Evolutionary conservation across 805 yeast species (phyloP), one percentile per base, ranked within the genome.

Genomic region (Starmerella potacharoeniae): DNA sequence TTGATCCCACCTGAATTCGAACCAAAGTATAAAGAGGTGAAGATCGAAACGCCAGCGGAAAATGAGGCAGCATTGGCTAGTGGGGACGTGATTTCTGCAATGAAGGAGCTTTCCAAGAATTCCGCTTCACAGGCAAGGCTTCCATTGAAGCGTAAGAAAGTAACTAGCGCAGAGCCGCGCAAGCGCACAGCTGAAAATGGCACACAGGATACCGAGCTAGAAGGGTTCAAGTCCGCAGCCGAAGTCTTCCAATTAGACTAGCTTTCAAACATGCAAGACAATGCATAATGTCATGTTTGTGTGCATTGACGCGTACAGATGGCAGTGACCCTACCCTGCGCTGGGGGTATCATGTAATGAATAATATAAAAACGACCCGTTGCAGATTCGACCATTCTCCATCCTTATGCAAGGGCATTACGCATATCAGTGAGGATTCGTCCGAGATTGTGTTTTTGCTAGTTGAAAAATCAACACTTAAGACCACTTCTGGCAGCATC

Each of bases 381-480:
- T 22, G 22, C 22, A 22, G 22, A 22, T 22, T 22, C 22, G 22
- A 22, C 22, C 61, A 60, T 62, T 75, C 77, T 70, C 71, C 76
- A 86, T 90, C 97, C 84, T 91, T 91, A 88, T 91, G 97, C 98
- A 85, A 84, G 98, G 97, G 97, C 96, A 91, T 89, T 91, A 93
- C 97, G 96, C 95, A 95, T 88, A 89, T 91, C 97, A 90, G 96
- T 91, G 98, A 91, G 97, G 98, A 93, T 89, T 90, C 96, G 96
- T 93, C 98, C 97, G 98, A 91, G 98, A 89, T 90, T 95, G 95
- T 91, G 97, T 93, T 87, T 91, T 91, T 91, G 98, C 98, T 91
- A 95, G 97, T 91, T 93, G 97, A 93, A 91, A 93, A 87, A 90
- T 87, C 81, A 82, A 84, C 85, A 93, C 90, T 80, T 36, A 48